Evolutionary conservation across 2,329 filamentous ascomycete species (phyloP), one percentile per base, ranked within the genome.

Genomic region (Aplosporella prunicola): DNA sequence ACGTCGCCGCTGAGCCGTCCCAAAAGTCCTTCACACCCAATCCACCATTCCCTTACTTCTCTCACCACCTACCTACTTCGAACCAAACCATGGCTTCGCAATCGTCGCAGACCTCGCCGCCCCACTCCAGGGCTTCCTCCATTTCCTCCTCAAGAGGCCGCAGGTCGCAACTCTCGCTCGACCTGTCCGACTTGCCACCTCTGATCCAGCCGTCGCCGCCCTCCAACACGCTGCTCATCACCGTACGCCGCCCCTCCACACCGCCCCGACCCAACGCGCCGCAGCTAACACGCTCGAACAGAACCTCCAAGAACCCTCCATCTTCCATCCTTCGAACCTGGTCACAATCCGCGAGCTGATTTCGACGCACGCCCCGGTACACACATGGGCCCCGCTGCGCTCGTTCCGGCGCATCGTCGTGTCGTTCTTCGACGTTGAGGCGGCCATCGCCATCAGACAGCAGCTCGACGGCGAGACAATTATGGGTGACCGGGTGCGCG

Each of bases 211-310:
- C 83, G n/a, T 78, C 82, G 17, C 75, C 79, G 38, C 80, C 82
- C 5, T 82, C 80, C 47, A 91, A 91, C 67, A 91, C 84, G 0
- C 77, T 91, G 40, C 76, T 91, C 52, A 80, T 91, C 55, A 91
- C 84, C 51, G 63, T 66, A 52, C 45, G 61, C 48, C 9, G 9
- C 20, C 17, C 22, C 4, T 13, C 22, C 30, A 20, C 36, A 33
- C 40, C 25, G 26, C 34, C 34, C 15, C 27, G 7, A 10, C 10
- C 35, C 23, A 11, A 16, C 27, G 15, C 20, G 9, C 25, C 23
- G 13, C n/a, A n/a, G 56, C 48, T 49, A 32, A 46, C 39, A 11
- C 8, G 13, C 8, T 3, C 8, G 10, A 20, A 17, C 35, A 66
- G 63, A 86, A 86, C 64, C 75, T 91, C 43, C 66, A 78, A 53